A percentile compares a stretch with the other conserved stretches of the same genome.
Evolutionary conservation across 768 basidiomycete species (phyloP).

Genomic region (Suillus cothurnatus): DNA sequence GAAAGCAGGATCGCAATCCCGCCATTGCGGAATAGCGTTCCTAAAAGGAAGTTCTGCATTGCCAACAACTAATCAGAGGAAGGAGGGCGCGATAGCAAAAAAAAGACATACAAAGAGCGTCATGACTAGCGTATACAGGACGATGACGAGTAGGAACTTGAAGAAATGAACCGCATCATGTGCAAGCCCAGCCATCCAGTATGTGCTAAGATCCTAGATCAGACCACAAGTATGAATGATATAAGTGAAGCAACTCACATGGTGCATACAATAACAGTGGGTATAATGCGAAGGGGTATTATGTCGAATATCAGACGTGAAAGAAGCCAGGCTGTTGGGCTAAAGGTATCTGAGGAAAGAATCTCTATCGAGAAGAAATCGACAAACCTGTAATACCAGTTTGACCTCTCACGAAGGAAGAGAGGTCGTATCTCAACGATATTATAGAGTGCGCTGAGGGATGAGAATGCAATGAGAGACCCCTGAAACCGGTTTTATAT

Average conservation of each 20-base stretch:
- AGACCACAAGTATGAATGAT: not conserved
- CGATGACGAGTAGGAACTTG: conserved; percentile 91
- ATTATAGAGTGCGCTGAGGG: conserved; percentile 88
- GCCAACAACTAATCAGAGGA: not conserved
- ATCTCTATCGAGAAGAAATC: not conserved
- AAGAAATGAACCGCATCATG: conserved; percentile 82
- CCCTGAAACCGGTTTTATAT: conserved; percentile 50
- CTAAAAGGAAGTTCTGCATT: conserved; percentile 87
- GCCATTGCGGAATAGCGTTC: conserved; percentile 78
- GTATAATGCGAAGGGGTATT: conserved; percentile 84
- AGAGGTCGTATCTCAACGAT: conserved; percentile 81
- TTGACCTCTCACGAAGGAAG: conserved; percentile 88
- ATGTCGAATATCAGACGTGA: conserved; percentile 88
- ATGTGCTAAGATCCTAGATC: conserved; percentile 52
- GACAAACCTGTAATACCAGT: conserved; percentile 77
- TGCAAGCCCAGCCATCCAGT: conserved; percentile 94
- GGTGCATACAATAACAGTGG: conserved; percentile 83
- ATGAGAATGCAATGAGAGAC: conserved; percentile 87
- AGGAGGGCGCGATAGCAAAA: not conserved
- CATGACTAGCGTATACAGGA: conserved; percentile 82
- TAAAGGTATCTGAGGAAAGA: conserved; percentile 28
- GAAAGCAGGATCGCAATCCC: conserved; percentile 91
- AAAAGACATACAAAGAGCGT: conserved; percentile 72
- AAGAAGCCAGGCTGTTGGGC: conserved; percentile 90
- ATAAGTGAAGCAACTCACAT: conserved; percentile 53